These are phyloP conservation scores for Piper longum DNA, from an alignment of 164 flowering plant species.

Conservation along the genomic window DNA sequence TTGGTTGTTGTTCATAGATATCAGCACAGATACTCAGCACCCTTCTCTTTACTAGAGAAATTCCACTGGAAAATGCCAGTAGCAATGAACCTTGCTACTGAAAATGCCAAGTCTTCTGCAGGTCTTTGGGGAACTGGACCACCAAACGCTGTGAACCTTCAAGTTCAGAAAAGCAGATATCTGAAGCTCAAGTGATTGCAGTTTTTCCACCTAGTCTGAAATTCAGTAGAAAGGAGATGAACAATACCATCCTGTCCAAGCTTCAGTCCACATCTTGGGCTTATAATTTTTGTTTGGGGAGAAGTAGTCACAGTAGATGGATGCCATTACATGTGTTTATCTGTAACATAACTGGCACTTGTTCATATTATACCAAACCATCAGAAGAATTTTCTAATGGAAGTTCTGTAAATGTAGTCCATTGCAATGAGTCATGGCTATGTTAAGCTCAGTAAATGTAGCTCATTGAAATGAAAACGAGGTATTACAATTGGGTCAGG, in stretches of 20 bases:
- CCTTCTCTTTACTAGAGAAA: constrained; percentile 56
- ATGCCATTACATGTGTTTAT: constrained; percentile 92
- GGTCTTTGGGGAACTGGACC: constrained; percentile 80
- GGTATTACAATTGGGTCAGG: constrained; percentile 62
- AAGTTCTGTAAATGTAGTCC: background rate
- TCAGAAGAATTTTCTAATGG: no score
- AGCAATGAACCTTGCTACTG: constrained; percentile 70
- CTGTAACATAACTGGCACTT: constrained; percentile 14
- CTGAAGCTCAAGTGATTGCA: background rate
- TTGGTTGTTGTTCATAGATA: constrained; percentile 83
- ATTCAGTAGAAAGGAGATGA: background rate
- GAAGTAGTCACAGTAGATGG: constrained; percentile 83
- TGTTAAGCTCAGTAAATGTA: background rate
- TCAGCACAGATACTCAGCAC: constrained; percentile 71
- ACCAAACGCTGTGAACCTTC: constrained; percentile 66
- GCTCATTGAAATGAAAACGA: background rate
- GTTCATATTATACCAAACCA: background rate
- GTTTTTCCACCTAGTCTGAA: background rate
- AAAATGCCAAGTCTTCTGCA: constrained; percentile 75
- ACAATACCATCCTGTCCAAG: constrained; percentile 92
- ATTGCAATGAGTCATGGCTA: background rate
- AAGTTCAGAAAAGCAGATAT: background rate
- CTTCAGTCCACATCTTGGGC: constrained; percentile 84
- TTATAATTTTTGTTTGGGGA: constrained; percentile 71
- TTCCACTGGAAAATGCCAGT: constrained; percentile 60